Conservation (phyloP, 345 rosid genomes). For the Limnanthes douglasii region DNA sequence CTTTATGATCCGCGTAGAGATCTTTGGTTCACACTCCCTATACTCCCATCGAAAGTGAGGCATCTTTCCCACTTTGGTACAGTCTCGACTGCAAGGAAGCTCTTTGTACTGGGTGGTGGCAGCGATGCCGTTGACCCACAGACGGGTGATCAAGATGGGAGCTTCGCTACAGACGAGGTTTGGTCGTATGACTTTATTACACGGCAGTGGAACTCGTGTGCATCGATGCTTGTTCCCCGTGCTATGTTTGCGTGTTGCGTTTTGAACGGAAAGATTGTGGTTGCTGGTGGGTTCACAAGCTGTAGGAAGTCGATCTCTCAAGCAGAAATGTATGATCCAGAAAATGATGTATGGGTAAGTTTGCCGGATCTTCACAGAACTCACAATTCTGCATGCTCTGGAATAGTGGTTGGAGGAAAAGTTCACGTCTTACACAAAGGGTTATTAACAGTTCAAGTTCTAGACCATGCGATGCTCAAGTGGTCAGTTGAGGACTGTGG, state of each 20-base stretch:
- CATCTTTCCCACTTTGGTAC: conserved; percentile 81
- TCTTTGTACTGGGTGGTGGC: conserved; percentile 90
- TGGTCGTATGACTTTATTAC: conserved; percentile 83
- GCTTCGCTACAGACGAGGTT: conserved; percentile 82
- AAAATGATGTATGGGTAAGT: conserved; percentile 57
- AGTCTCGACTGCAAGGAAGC: conserved; percentile 46
- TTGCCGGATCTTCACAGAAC: conserved; percentile 79
- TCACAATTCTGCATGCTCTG: conserved; percentile 88
- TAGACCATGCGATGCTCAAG: conserved; percentile 38
- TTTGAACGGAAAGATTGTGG: conserved; percentile 73
- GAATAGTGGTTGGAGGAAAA: conserved; percentile 51
- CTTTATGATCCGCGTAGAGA: conserved; percentile 71
- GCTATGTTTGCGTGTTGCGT: conserved; percentile 93
- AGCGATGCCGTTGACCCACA: conserved; percentile 87
- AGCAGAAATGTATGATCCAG: conserved; percentile 90
- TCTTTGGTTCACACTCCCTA: conserved; percentile 82
- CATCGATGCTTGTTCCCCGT: conserved; percentile 86
- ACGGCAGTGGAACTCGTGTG: conserved; percentile 48
- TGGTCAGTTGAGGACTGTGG: conserved; percentile 75
- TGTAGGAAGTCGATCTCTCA: conserved; percentile 78
- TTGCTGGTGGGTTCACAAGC: conserved; percentile 90
- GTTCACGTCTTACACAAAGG: conserved; percentile 86
- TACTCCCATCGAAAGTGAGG: conserved; percentile 75
- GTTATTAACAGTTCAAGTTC: conserved; percentile 67
- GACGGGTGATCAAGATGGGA: conserved; percentile 93